Conservation (phyloP, 345 rosid genomes). For the Eucalyptus brandiana region DNA sequence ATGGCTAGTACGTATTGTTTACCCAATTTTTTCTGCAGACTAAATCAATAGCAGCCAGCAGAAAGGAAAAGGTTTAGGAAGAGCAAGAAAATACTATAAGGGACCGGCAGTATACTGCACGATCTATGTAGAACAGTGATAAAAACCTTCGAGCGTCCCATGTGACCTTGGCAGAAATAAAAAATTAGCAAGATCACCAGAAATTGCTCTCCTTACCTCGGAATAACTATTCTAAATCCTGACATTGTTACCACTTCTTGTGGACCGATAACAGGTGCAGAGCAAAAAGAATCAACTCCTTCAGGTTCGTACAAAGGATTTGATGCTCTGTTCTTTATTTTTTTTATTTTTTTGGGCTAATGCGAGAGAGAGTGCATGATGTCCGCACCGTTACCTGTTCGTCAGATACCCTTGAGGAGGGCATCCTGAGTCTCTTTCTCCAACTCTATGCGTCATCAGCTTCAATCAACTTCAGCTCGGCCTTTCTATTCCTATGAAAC, state of each 20-base stretch:
- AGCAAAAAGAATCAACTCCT: not conserved
- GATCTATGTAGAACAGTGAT: not conserved
- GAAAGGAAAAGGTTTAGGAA: not conserved
- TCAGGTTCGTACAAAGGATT: not conserved
- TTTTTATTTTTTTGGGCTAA: not conserved
- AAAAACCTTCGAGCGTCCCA: not conserved
- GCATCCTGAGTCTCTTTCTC: not conserved
- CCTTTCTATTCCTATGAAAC: not conserved
- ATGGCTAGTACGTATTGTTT: not conserved
- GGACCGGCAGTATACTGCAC: not conserved
- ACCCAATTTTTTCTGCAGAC: not conserved
- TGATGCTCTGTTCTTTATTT: not conserved
- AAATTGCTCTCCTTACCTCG: not conserved
- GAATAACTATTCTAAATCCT: not conserved
- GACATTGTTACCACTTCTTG: not conserved
- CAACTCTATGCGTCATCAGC: not conserved
- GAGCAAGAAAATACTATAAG: not conserved
- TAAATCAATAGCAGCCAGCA: not conserved
- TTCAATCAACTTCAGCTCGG: not conserved
- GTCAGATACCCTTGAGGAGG: not conserved
- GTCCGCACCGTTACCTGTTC: not conserved
- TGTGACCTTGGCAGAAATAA: not conserved
- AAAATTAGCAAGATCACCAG: not conserved
- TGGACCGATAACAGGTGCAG: not conserved
- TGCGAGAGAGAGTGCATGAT: not conserved